A percentile compares a stretch with the other conserved stretches of the same genome.
phyloP scores from a whole-genome alignment of 2,329 filamentous ascomycete genomes.

The Fusarium torreyae region DNA sequence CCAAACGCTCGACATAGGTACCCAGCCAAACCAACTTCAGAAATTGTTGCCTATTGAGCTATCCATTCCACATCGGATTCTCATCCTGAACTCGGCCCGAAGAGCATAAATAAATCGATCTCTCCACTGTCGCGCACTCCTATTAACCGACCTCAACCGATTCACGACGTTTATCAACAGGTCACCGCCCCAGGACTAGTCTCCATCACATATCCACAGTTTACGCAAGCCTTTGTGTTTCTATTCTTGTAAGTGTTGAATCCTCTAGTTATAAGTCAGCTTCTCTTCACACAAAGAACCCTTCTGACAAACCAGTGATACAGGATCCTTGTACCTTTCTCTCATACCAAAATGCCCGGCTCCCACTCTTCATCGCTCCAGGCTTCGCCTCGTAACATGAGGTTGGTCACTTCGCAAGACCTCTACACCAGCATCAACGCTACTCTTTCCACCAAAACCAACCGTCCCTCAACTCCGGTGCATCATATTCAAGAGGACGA shows the following conservation, averaged over 20 bases:
- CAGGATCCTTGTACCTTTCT: conserved; percentile 17
- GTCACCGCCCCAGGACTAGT: conserved; percentile 34
- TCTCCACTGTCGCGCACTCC: conserved; percentile 25
- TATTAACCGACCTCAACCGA: conserved; percentile 15
- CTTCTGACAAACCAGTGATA: conserved; percentile 19
- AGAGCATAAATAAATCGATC: conserved; percentile 9
- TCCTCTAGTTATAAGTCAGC: conserved; percentile 33
- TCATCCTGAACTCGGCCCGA: conserved; percentile 14
- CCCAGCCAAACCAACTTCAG: neutral
- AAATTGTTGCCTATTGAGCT: neutral
- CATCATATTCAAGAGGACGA: conserved; percentile 70
- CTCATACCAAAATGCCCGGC: conserved; percentile 53
- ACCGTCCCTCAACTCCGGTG: conserved; percentile 62
- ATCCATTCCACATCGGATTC: conserved; percentile 5
- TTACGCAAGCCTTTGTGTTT: conserved; percentile 47
- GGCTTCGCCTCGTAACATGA: conserved; percentile 62
- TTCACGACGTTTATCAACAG: conserved; percentile 30
- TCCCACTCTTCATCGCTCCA: conserved; percentile 61
- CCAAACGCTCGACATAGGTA: neutral
- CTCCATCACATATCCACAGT: conserved; percentile 45
- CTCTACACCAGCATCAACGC: conserved; percentile 69
- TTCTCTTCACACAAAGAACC: neutral
- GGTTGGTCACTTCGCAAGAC: conserved; percentile 64
- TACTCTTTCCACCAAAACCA: conserved; percentile 62
- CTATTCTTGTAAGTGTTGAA: conserved; percentile 40